These are phyloP conservation scores for Citrus hindsii DNA, from an alignment of 345 rosid species.

Conservation along the genomic window DNA sequence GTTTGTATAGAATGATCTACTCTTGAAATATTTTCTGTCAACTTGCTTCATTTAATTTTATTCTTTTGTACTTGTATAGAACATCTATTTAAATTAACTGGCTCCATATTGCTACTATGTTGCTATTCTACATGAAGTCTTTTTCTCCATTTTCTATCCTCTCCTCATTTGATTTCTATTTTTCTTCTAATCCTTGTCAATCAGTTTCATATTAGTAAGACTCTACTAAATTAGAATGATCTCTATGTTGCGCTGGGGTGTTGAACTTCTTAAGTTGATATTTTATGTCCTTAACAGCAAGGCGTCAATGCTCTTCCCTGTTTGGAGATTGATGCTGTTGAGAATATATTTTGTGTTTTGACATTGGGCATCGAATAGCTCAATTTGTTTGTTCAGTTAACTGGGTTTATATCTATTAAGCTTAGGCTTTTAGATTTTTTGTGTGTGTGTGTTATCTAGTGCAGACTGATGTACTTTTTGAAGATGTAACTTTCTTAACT, in stretches of 20 bases:
- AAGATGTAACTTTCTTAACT: background rate
- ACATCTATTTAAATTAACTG: background rate
- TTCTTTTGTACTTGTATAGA: background rate
- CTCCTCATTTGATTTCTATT: background rate
- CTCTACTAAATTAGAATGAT: background rate
- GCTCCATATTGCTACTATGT: background rate
- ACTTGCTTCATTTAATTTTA: background rate
- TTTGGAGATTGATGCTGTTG: background rate
- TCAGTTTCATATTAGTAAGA: background rate
- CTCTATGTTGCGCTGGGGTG: background rate
- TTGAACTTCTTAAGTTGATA: background rate
- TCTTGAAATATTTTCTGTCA: background rate
- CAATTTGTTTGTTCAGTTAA: background rate
- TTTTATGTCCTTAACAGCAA: background rate
- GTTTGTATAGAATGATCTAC: constrained; percentile 32
- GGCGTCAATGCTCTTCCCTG: background rate
- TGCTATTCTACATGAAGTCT: background rate
- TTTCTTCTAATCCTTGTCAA: background rate
- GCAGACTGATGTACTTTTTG: background rate
- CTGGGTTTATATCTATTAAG: background rate
- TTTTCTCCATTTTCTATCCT: background rate
- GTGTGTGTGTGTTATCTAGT: background rate
- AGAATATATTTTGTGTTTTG: background rate
- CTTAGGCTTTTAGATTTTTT: background rate
- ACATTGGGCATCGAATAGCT: background rate